Base-by-base conservation (phyloP, 352 stramenopile species). In the Phytophthora parvispora region DNA sequence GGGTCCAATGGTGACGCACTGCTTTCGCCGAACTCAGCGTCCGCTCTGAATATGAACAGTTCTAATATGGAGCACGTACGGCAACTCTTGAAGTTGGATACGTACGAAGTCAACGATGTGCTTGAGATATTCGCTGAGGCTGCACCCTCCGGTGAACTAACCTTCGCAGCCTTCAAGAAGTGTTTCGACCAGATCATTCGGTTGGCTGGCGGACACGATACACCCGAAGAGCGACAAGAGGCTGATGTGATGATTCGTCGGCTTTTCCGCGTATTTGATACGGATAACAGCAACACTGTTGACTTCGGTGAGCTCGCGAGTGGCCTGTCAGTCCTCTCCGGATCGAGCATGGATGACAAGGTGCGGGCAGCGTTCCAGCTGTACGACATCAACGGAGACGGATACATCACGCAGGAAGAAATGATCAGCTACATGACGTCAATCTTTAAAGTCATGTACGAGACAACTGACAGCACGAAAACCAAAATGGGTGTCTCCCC, bases 381-480 rank as follows among this genome's bases (percentile, higher is more conserved):
- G 29, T 95, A 96, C 55, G 89, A 97, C 60, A 83, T 92, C 58
- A 94, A 96, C 63, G 84, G 85, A 49, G 86, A 96, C 64, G 89
- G 89, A 3, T 96, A 83, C 72, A 96, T 96, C 48, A 92, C 86
- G 31, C 69, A 92, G 61, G 87, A 95, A 49, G 91, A 97, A 67
- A 96, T 97, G 87, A 77, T 90, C 32, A 92, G 75, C 64, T 97
- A 96, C 75, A 90, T 97, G 85, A 95, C 84, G 31, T 95, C 89
- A 29, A 93, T 97, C 54, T 97, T 97, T 55, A 90, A 90, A 59
- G 89, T 97, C 54, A 97, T 97, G 89, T 95, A 94, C 62, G 88
- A 95, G 68, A 96, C 89, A 22, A 94, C 89, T 22, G 86, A 93
- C 61, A 81, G 63, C 38, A 81, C 87, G 12, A 94, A 91, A 51